Conservation (phyloP, 495 filamentous ascomycete species). For the Clohesyomyces aquaticus region DNA sequence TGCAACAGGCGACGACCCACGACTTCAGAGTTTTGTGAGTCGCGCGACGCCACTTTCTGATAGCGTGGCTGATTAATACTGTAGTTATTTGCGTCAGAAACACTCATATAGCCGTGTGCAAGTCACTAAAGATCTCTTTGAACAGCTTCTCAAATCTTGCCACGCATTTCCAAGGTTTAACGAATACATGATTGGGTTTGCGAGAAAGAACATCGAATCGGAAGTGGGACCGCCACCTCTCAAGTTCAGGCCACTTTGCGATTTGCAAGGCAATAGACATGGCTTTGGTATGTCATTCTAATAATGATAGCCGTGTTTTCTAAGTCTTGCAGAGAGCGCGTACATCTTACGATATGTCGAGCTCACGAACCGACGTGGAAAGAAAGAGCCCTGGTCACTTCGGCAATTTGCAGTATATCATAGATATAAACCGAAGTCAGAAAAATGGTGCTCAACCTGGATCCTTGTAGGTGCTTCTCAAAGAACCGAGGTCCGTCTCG, state of each 20-base stretch:
- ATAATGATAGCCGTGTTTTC: background rate
- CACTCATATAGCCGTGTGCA: conserved; percentile 22
- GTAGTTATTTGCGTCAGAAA: conserved; percentile 15
- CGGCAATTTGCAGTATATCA: conserved; percentile 29
- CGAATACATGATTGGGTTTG: conserved; percentile 23
- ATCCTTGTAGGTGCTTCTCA: conserved; percentile 22
- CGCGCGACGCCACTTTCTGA: background rate
- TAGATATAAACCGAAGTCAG: conserved; percentile 20
- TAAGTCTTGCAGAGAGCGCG: conserved; percentile 7
- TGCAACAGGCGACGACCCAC: background rate
- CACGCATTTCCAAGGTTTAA: conserved; percentile 28
- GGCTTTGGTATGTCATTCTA: conserved; percentile 11
- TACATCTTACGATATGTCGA: conserved; percentile 27
- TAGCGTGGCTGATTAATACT: background rate
- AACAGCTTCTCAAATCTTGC: conserved; percentile 18
- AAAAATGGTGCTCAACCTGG: conserved; percentile 15
- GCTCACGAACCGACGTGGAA: conserved; percentile 19
- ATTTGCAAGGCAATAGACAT: conserved; percentile 8
- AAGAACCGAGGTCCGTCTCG: conserved; percentile 16
- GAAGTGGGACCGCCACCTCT: conserved; percentile 25
- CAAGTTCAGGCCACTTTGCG: conserved; percentile 22
- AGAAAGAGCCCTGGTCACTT: conserved; percentile 25
- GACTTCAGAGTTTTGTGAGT: conserved; percentile 24
- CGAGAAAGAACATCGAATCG: conserved; percentile 13
- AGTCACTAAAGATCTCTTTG: conserved; percentile 21